These are phyloP conservation scores for Mycogone perniciosa DNA, from an alignment of 2,329 filamentous ascomycete species.

Conservation along the genomic window DNA sequence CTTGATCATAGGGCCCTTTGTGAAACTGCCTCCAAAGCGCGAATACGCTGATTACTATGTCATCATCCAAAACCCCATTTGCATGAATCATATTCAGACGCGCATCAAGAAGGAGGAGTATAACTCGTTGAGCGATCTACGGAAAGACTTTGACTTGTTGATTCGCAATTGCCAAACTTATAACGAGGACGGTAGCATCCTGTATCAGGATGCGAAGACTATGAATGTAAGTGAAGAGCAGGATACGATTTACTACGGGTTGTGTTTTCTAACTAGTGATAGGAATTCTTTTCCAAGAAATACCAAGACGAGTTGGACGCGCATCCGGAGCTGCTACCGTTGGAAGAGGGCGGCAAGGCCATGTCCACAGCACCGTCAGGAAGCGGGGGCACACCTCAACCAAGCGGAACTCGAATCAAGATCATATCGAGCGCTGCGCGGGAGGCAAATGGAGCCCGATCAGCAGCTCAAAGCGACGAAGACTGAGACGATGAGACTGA, in stretches of 20 bases:
- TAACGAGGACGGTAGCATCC: conserved; percentile 89
- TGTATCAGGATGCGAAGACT: conserved; percentile 85
- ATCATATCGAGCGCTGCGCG: conserved; percentile 45
- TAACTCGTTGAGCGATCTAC: conserved; percentile 70
- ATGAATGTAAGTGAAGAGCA: conserved; percentile 67
- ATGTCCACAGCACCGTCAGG: conserved; percentile 45
- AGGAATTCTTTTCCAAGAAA: conserved; percentile 53
- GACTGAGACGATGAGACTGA: conserved; percentile 30
- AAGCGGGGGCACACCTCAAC: conserved; percentile 58
- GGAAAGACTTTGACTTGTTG: conserved; percentile 74
- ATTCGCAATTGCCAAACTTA: conserved; percentile 90
- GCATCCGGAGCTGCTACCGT: conserved; percentile 49
- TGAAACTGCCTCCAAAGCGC: conserved; percentile 82
- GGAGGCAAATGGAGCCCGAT: conserved; percentile 34
- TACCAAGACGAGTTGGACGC: conserved; percentile 48
- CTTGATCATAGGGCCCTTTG: conserved; percentile 86
- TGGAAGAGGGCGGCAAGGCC: conserved; percentile 42
- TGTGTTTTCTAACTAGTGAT: conserved; percentile 26
- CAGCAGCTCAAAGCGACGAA: conserved; percentile 46
- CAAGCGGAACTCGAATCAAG: conserved; percentile 62
- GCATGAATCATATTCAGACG: conserved; percentile 89
- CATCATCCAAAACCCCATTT: conserved; percentile 86
- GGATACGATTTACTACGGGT: not conserved
- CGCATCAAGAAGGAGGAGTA: conserved; percentile 98
- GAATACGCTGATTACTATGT: conserved; percentile 94